Conservation (phyloP, 164 flowering plant genomes). For the Magnolia changhungtana region DNA sequence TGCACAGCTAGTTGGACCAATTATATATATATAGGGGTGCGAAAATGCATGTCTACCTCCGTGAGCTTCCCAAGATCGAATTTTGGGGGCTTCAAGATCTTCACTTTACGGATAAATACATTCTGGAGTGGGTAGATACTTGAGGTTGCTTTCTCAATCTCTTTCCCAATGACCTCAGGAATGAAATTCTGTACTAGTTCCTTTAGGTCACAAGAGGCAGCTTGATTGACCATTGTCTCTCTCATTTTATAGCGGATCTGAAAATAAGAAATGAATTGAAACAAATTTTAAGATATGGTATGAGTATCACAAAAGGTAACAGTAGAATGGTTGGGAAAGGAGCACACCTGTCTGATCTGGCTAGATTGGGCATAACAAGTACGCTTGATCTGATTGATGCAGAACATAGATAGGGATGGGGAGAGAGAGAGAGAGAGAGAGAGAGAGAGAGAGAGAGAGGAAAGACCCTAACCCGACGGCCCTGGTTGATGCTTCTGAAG, state of each 20-base stretch:
- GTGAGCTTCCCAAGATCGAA: constrained; percentile 78
- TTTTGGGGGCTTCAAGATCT: constrained; percentile 82
- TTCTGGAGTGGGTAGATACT: no score
- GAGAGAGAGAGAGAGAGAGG: no score
- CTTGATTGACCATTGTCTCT: constrained; percentile 53
- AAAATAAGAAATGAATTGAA: neutral
- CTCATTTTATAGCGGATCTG: constrained; percentile 74
- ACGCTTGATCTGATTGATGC: constrained; percentile 39
- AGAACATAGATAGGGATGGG: neutral
- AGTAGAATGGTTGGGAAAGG: no score
- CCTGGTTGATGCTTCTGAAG: neutral
- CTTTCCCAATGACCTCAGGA: constrained; percentile 73
- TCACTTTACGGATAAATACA: constrained; percentile 43
- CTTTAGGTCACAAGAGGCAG: constrained; percentile 20
- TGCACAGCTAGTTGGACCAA: no score
- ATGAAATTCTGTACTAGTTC: constrained; percentile 74
- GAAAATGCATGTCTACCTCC: constrained; percentile 41
- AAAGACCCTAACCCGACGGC: neutral
- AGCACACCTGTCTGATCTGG: constrained; percentile 30
- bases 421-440: neutral
- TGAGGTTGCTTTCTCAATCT: constrained; percentile 18
- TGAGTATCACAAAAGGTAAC: no score
- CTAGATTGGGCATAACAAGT: constrained; percentile 30
- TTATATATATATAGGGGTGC: no score
- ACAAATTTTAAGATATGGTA: neutral